phyloP scores from a whole-genome alignment of 441 rosid species.

The Melastoma candidum region DNA sequence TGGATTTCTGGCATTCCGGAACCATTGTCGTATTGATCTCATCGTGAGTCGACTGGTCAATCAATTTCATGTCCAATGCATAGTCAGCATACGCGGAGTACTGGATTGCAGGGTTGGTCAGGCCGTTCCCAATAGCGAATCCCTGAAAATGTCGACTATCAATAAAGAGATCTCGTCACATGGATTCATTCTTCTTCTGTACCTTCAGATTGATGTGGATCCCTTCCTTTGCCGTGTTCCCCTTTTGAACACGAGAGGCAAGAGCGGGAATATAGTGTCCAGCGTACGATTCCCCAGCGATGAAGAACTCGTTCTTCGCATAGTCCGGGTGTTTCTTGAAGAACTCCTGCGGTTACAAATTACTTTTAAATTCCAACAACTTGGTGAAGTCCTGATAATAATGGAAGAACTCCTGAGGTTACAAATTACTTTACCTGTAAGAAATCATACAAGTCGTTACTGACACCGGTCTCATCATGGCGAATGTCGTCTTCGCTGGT shows the following conservation, averaged over 20 bases:
- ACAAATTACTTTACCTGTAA: conserved; percentile 44
- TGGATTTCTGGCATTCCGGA: conserved; percentile 28
- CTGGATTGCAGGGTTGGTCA: conserved; percentile 63
- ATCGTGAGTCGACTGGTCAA: conserved; percentile 36
- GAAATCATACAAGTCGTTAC: conserved; percentile 69
- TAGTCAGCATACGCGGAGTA: conserved; percentile 58
- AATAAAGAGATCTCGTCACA: no score
- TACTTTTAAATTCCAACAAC: no score
- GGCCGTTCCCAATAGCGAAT: conserved; percentile 79
- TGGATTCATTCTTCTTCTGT: background rate
- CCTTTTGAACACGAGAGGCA: conserved; percentile 54
- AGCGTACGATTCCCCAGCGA: conserved; percentile 87
- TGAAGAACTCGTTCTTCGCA: conserved; percentile 55
- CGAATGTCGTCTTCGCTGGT: conserved; percentile 36
- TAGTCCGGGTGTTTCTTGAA: conserved; percentile 54
- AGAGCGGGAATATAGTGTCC: conserved; percentile 87
- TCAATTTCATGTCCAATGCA: conserved; percentile 51
- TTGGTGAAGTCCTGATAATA: no score
- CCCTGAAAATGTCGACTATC: conserved; percentile 35
- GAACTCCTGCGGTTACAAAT: conserved; percentile 35
- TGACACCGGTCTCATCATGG: conserved; percentile 52
- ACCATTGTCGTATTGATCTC: conserved; percentile 21
- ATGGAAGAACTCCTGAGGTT: no score
- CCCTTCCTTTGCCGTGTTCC: conserved; percentile 75
- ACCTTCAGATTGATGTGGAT: conserved; percentile 73